phyloP scores from a whole-genome alignment of 1,284 basidiomycete species.

The Inonotus hispidus region DNA sequence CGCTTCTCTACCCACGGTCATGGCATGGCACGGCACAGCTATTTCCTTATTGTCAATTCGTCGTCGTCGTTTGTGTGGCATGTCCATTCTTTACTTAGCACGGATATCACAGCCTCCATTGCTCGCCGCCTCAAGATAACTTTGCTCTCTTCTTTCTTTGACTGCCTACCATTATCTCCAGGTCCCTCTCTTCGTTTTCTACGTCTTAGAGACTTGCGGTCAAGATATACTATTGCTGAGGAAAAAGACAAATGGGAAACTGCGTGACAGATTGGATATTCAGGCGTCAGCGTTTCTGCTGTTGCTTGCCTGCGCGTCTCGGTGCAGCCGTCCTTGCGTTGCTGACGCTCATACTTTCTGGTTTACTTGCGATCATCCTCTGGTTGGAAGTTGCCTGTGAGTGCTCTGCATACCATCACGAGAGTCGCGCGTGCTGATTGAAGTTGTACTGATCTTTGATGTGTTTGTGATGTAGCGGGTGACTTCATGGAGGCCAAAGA shows the following conservation, averaged over 20 bases:
- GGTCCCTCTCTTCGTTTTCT: background rate
- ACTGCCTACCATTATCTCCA: background rate
- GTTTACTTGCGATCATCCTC: slow-evolving; percentile 43
- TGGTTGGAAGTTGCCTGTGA: slow-evolving; percentile 57
- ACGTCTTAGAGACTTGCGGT: background rate
- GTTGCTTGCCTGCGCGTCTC: slow-evolving; percentile 56
- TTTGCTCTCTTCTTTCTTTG: background rate
- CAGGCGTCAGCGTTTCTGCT: slow-evolving; percentile 48
- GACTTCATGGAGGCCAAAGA: slow-evolving; percentile 34
- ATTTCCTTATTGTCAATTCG: background rate
- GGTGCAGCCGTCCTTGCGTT: slow-evolving; percentile 52
- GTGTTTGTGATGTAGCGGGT: slow-evolving; percentile 25
- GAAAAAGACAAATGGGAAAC: slow-evolving; percentile 32
- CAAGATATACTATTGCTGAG: background rate
- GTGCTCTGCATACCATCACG: slow-evolving; percentile 23
- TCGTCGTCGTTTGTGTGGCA: background rate
- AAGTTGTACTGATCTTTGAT: slow-evolving; percentile 10
- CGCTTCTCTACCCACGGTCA: no score
- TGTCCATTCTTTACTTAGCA: background rate
- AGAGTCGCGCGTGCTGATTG: background rate
- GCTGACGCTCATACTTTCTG: slow-evolving; percentile 46
- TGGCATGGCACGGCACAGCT: background rate
- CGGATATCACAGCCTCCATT: background rate
- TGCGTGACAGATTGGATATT: slow-evolving; percentile 38
- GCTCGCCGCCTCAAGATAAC: background rate